phyloP scores from a whole-genome alignment of 1,284 basidiomycete genomes.

The Microbotryum scabiosae region DNA sequence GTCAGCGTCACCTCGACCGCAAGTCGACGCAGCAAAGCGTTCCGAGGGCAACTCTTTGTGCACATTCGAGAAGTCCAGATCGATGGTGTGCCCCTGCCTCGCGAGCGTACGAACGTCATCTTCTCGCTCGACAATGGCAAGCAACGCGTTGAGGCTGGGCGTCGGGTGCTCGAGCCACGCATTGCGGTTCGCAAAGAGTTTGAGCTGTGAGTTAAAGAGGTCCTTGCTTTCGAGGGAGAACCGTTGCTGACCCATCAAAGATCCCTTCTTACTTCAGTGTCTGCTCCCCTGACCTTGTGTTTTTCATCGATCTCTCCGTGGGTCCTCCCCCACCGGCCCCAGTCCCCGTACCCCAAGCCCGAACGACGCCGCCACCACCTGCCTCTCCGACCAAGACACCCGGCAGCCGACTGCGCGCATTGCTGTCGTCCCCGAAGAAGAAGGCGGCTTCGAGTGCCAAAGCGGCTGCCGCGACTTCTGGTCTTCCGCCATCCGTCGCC shows the following conservation, averaged over 20 bases:
- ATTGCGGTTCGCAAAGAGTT: conserved; percentile 76
- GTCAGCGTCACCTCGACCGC: conserved; percentile 12
- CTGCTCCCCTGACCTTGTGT: conserved; percentile 80
- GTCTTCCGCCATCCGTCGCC: conserved; percentile 1
- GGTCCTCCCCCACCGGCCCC: conserved; percentile 4
- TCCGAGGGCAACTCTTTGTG: conserved; percentile 78
- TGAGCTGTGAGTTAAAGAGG: conserved; percentile 58
- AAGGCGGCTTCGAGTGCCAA: conserved; percentile 2
- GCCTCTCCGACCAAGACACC: conserved; percentile 21
- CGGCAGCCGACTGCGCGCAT: conserved; percentile 10
- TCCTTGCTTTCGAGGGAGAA: neutral
- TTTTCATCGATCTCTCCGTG: conserved; percentile 50
- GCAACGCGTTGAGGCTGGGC: conserved; percentile 89
- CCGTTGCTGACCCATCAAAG: neutral
- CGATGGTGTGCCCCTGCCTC: conserved; percentile 64
- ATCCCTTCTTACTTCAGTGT: conserved; percentile 48
- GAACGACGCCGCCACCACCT: conserved; percentile 9
- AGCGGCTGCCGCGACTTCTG: neutral
- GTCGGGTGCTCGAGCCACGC: conserved; percentile 53
- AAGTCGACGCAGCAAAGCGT: neutral
- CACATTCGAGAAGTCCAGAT: conserved; percentile 68
- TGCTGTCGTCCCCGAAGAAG: conserved; percentile 31
- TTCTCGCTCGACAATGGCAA: conserved; percentile 94
- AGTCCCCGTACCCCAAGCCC: conserved; percentile 62
- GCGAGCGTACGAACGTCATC: conserved; percentile 63